These are phyloP conservation scores for Stemphylium lycopersici DNA, from an alignment of 2,329 filamentous ascomycete species.

Conservation along the genomic window DNA sequence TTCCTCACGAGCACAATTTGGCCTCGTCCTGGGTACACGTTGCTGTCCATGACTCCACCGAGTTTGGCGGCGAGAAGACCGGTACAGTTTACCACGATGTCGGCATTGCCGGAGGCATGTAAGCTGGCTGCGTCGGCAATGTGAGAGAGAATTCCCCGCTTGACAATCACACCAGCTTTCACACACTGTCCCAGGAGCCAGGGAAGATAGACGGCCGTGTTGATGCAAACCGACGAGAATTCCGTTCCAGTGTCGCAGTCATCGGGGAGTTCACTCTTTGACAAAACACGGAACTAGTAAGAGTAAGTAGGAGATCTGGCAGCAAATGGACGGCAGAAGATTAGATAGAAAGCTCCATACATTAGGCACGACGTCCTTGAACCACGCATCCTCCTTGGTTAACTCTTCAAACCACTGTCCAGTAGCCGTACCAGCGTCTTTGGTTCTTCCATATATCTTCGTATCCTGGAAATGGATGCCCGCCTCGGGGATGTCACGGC, in stretches of 20 bases:
- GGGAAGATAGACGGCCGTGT: constrained; percentile 84
- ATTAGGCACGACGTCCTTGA: constrained; percentile 71
- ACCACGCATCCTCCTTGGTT: constrained; percentile 74
- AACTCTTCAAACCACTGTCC: constrained; percentile 71
- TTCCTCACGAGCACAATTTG: constrained; percentile 87
- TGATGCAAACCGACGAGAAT: constrained; percentile 90
- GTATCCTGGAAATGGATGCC: constrained; percentile 75
- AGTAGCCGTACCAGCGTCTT: constrained; percentile 63
- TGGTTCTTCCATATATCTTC: constrained; percentile 67
- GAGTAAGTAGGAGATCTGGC: constrained; percentile 3
- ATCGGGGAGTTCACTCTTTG: constrained; percentile 60
- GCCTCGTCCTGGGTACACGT: constrained; percentile 76
- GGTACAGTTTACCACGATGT: constrained; percentile 83
- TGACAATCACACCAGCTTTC: constrained; percentile 69
- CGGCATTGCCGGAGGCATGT: constrained; percentile 62
- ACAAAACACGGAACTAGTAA: constrained; percentile 65
- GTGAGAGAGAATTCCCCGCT: constrained; percentile 61
- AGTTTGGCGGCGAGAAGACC: constrained; percentile 77
- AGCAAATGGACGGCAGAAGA: background rate
- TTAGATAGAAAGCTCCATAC: constrained; percentile 48
- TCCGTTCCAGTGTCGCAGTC: constrained; percentile 74
- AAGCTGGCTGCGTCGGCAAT: constrained; percentile 72
- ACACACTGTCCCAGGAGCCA: constrained; percentile 84
- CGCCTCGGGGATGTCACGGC: constrained; percentile 71
- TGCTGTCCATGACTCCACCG: constrained; percentile 78